Evolutionary conservation across 2,329 filamentous ascomycete genomes (phyloP).

Genomic region (Zymoseptoria brevis): DNA sequence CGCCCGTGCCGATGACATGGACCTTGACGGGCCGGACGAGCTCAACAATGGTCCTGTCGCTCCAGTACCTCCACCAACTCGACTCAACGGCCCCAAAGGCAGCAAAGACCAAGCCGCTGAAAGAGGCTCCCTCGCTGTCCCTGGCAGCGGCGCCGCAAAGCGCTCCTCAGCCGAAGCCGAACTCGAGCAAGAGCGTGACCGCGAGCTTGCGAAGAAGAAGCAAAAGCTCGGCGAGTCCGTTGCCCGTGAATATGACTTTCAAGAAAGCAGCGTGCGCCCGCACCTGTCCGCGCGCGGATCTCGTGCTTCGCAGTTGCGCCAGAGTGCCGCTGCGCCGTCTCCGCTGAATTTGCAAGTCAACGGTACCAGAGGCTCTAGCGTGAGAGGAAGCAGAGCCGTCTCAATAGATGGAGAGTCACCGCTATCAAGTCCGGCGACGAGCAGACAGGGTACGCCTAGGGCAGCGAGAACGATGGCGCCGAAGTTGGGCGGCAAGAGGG

Average conservation of each 20-base stretch:
- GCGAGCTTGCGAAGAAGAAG: slow-evolving; percentile 26
- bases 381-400: slow-evolving; percentile 18
- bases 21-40: slow-evolving; percentile 14
- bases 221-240: slow-evolving; percentile 25
- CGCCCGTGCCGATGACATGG: slow-evolving; percentile 13
- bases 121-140: slow-evolving; percentile 22
- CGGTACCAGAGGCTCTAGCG: slow-evolving; percentile 15
- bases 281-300: slow-evolving; percentile 9
- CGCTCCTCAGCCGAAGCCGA: slow-evolving; percentile 31
- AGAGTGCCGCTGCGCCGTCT: slow-evolving; percentile 8
- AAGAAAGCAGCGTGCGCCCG: slow-evolving; percentile 28
- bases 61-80: slow-evolving; percentile 4
- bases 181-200: slow-evolving; percentile 23
- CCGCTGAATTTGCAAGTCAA: slow-evolving; percentile 17
- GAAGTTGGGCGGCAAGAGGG: slow-evolving; percentile 25
- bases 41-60: slow-evolving; percentile 5
- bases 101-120: slow-evolving; percentile 24
- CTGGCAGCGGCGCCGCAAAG: slow-evolving; percentile 17
- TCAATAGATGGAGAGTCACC: slow-evolving; percentile 27
- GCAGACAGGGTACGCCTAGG: slow-evolving; percentile 25
- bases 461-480: slow-evolving; percentile 15
- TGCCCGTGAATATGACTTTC: slow-evolving; percentile 22
- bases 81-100: slow-evolving; percentile 15
- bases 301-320: slow-evolving; percentile 13
- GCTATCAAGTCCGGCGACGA: slow-evolving; percentile 26